Evolutionary conservation across 2,329 filamentous ascomycete species (phyloP).

Genomic region (Grosmannia clavigera): DNA sequence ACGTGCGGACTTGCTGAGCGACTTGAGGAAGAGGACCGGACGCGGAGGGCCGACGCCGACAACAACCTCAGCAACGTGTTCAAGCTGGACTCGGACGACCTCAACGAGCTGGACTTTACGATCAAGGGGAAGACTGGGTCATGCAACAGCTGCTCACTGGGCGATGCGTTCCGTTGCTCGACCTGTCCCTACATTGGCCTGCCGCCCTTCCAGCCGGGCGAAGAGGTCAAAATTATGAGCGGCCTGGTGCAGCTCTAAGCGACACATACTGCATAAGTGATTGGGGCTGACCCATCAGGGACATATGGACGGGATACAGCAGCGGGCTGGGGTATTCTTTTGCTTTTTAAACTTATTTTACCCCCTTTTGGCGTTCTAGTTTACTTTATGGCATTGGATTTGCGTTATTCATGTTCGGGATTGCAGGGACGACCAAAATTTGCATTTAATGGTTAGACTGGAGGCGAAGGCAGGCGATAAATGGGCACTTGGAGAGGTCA

Average conservation of each 20-base stretch:
- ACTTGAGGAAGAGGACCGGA: constrained; percentile 68
- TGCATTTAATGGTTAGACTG: neutral
- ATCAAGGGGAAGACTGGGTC: constrained; percentile 94
- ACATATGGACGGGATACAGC: neutral
- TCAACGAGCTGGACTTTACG: constrained; percentile 90
- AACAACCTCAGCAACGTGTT: constrained; percentile 30
- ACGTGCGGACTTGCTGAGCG: constrained; percentile 83
- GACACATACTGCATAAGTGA: neutral
- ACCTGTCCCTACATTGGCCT: constrained; percentile 75
- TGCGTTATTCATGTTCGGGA: neutral
- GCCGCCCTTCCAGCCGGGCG: constrained; percentile 91
- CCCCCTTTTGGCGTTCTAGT: neutral
- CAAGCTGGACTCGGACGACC: constrained; percentile 63
- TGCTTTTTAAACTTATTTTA: neutral
- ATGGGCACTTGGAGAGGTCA: neutral
- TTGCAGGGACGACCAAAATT: neutral
- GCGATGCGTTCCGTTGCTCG: constrained; percentile 74
- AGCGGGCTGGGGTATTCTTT: neutral
- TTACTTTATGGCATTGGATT: neutral
- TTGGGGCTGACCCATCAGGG: neutral
- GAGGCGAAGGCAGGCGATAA: neutral
- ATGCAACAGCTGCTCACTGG: constrained; percentile 77
- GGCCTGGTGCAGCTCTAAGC: constrained; percentile 67
- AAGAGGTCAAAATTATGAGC: constrained; percentile 81
- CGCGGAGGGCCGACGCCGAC: constrained; percentile 21